Conservation (phyloP, 805 yeast species). For the Torulaspora gathmanii region DNA sequence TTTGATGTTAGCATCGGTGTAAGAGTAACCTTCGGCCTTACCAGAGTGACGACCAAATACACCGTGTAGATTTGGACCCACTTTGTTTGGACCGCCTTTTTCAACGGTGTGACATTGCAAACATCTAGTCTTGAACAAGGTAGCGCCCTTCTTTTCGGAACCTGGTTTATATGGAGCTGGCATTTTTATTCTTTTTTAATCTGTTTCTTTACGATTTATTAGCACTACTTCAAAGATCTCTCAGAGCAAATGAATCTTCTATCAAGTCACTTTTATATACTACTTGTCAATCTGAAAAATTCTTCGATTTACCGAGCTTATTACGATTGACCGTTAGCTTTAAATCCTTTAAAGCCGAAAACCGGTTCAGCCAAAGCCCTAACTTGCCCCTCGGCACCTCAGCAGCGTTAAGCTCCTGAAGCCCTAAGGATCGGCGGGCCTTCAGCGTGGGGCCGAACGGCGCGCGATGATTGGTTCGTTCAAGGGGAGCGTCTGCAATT, state of each 20-base stretch:
- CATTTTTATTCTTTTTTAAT: slow-evolving; percentile 12
- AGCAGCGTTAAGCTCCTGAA: background rate
- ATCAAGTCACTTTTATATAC: slow-evolving; percentile 3
- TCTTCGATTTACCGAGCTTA: background rate
- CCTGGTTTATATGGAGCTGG: slow-evolving; percentile 40
- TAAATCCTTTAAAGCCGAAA: slow-evolving; percentile 6
- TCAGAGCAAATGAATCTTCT: too few relatives aligned
- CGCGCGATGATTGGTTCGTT: background rate
- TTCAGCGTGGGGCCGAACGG: background rate
- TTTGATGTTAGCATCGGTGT: slow-evolving; percentile 97
- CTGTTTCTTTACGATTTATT: background rate
- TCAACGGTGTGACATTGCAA: slow-evolving; percentile 98
- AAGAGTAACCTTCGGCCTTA: slow-evolving; percentile 85
- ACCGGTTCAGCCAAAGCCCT: background rate
- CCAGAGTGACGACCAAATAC: slow-evolving; percentile 91
- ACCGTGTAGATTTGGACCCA: slow-evolving; percentile 98
- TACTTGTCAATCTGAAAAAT: slow-evolving; percentile 1
- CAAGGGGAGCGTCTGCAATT: background rate
- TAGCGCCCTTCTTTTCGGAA: slow-evolving; percentile 92
- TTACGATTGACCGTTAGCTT: background rate
- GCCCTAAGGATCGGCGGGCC: slow-evolving; percentile 3
- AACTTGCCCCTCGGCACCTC: slow-evolving; percentile 2
- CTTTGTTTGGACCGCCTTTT: slow-evolving; percentile 95
- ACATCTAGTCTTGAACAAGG: slow-evolving; percentile 97
- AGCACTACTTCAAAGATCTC: too few relatives aligned